phyloP scores from a whole-genome alignment of 257 asterid genomes.

The Solanum etuberosum region DNA sequence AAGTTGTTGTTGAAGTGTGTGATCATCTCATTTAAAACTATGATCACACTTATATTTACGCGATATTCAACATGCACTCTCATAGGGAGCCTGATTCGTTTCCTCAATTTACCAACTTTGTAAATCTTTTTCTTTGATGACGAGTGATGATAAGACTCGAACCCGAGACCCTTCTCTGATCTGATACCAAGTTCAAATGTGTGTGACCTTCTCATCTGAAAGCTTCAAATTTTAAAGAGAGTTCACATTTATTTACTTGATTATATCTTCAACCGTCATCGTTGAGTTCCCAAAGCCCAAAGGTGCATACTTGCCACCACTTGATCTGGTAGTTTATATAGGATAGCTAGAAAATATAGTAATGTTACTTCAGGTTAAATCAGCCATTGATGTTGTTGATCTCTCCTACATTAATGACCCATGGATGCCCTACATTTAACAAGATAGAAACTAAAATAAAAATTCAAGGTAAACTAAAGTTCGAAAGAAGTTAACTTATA shows the following conservation, averaged over 20 bases:
- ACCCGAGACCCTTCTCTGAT: background rate
- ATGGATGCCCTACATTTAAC: constrained; percentile 31
- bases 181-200: background rate
- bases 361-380: background rate
- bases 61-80: background rate
- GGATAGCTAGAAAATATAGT: background rate
- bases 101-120: background rate
- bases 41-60: background rate
- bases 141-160: background rate
- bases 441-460: background rate
- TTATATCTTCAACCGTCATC: background rate
- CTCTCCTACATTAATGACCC: constrained; percentile 26
- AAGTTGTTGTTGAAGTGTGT: background rate
- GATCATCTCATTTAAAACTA: background rate
- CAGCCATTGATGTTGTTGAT: constrained; percentile 16
- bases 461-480: background rate
- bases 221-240: background rate
- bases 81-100: background rate
- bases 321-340: background rate
- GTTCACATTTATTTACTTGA: background rate
- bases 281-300: background rate
- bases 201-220: background rate
- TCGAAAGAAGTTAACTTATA: background rate
- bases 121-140: background rate
- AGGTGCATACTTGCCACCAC: background rate